phyloP scores from a whole-genome alignment of 306 rosid species.

The Crotalaria pallida region DNA sequence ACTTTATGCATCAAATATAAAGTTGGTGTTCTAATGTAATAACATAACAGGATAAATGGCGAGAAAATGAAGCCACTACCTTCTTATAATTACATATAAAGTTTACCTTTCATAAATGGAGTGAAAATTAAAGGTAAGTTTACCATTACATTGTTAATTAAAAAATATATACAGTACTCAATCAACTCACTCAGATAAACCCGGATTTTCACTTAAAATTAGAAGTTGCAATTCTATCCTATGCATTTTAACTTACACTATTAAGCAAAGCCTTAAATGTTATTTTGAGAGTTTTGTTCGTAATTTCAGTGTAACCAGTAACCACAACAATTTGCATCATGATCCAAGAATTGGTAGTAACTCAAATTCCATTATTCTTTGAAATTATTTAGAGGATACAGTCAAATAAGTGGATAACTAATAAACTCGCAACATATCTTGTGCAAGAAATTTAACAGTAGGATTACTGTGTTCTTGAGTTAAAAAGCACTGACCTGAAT shows the following conservation, averaged over 20 bases:
- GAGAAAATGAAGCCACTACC: background rate
- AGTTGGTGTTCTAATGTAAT: background rate
- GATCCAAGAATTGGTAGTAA: background rate
- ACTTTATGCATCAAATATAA: background rate
- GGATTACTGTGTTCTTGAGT: background rate
- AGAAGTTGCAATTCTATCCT: background rate
- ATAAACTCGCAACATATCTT: background rate
- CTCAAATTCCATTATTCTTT: background rate
- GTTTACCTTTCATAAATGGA: background rate
- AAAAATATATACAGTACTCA: background rate
- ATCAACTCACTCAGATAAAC: background rate
- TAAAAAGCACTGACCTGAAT: constrained; percentile 51
- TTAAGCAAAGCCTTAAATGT: background rate
- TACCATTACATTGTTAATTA: too few species aligned
- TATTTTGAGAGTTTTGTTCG: background rate
- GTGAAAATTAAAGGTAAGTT: background rate
- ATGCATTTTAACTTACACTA: background rate
- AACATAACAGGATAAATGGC: background rate
- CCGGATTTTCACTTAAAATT: background rate
- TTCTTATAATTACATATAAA: background rate
- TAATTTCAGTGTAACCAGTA: background rate
- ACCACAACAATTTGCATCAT: background rate
- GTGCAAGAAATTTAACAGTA: background rate
- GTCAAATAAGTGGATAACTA: background rate
- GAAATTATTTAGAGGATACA: background rate